Conservation (phyloP, 257 asterid genomes). For the Paraleonurus japonicus region DNA sequence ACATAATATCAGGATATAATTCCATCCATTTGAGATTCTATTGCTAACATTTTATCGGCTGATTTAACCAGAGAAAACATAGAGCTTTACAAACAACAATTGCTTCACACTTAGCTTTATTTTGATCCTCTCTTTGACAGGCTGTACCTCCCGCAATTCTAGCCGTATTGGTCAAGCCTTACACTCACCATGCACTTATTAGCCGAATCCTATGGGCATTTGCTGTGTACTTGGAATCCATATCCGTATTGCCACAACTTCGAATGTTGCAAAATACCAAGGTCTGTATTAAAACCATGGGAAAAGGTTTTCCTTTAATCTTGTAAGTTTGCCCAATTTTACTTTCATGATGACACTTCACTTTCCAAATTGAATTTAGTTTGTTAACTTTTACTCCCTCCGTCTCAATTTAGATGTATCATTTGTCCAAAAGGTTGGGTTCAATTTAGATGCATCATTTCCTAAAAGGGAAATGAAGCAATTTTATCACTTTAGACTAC, state of each 20-base stretch:
- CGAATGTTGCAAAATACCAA: slow-evolving; percentile 86
- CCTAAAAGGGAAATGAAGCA: too few species aligned
- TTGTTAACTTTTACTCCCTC: too few species aligned
- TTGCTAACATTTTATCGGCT: neutral
- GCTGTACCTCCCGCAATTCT: slow-evolving; percentile 61
- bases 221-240: slow-evolving; percentile 74
- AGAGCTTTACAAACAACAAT: neutral
- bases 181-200: slow-evolving; percentile 39
- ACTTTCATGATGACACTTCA: too few species aligned
- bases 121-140: slow-evolving; percentile 31
- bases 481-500: too few species aligned
- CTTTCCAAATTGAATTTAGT: too few species aligned
- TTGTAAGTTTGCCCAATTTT: too few species aligned
- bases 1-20: neutral
- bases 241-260: slow-evolving; percentile 87
- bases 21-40: neutral
- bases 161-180: slow-evolving; percentile 64
- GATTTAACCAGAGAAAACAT: neutral
- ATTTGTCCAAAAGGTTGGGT: too few species aligned
- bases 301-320: too few species aligned
- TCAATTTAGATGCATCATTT: too few species aligned
- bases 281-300: slow-evolving; percentile 38
- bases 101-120: neutral
- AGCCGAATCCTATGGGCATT: slow-evolving; percentile 77
- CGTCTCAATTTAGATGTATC: too few species aligned